Base-by-base conservation (phyloP, 208 protist genomes). In the Borovskyia barvae region DNA sequence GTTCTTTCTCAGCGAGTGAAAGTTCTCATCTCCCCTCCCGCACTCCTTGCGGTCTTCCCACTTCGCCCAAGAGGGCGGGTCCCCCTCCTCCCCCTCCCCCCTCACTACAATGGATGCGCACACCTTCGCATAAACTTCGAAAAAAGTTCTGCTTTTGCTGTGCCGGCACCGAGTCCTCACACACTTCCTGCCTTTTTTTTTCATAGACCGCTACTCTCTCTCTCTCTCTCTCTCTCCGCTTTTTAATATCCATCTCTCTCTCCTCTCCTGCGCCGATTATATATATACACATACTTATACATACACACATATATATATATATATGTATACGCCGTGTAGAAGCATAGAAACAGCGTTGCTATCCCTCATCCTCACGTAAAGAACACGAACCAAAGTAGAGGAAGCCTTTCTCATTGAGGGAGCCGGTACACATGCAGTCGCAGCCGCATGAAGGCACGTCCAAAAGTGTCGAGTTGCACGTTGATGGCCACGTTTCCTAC, bases 381-480 rank as follows among this genome's bases (percentile, higher is more conserved):
- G 17, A 15, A 9, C 17, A 28, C 5, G 20, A 20, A 24, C 42
- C 22, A 47, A 19, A 47, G 42, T n/a, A 14, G 22, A 14, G 42
- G 12, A 14, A 11, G 14, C 42, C 42, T 47, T 14, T 15, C 14
- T 47, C 42, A 47, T 47, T n/a, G 26, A 8, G 36, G n/a, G 42
- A 17, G 14, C 4, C 28, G 42, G 14, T 19, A 32, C 22, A 9
- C 35, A 30, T 8, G 7, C 24, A 45, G n/a, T 24, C 46, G 26
- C 28, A 33, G 15, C 20, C 12, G 20, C 24, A 25, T 32, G 63
- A 61, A 12, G 53, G 63, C 45, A 69, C 28, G 37, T 53, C 53
- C 17, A 69, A 61, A 39, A 55, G 30, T 30, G 53, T 69, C 17
- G 63, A 69, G 39, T 47, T 69, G 26, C 63, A 69, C 53, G 32